phyloP scores from a whole-genome alignment of 805 yeast species.

The Barnettozyma californica region DNA sequence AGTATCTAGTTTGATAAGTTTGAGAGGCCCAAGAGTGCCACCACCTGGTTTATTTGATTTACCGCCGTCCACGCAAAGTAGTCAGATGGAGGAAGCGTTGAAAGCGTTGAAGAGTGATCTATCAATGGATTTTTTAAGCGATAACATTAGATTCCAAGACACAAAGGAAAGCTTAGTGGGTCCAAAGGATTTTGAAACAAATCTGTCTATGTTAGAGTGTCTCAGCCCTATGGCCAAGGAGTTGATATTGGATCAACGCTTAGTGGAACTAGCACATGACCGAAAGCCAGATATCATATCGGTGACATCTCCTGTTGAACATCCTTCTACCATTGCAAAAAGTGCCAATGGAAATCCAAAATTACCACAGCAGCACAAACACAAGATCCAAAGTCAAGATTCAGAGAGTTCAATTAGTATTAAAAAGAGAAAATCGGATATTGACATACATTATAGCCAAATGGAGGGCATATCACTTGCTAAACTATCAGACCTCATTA shows the following conservation, averaged over 20 bases:
- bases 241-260: neutral
- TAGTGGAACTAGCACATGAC: neutral
- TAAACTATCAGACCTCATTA: constrained; percentile 9
- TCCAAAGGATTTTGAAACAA: no score
- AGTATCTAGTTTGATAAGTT: neutral
- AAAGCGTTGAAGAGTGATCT: neutral
- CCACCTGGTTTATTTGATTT: neutral
- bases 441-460: constrained; percentile 14
- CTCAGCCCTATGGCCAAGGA: constrained; percentile 10
- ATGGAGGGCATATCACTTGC: constrained; percentile 12
- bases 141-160: neutral
- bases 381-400: neutral
- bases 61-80: neutral
- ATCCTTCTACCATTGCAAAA: neutral
- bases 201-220: constrained; percentile 14
- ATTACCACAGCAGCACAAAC: constrained; percentile 1
- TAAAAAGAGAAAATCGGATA: constrained; percentile 18
- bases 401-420: neutral
- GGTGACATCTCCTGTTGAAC: neutral
- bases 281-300: neutral
- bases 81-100: neutral
- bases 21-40: neutral
- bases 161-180: neutral
- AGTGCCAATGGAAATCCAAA: neutral
- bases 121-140: neutral